Evolutionary conservation across 129 eudicot genomes (phyloP), one percentile per base, ranked within the genome.

Genomic region (Solidago caesia): DNA sequence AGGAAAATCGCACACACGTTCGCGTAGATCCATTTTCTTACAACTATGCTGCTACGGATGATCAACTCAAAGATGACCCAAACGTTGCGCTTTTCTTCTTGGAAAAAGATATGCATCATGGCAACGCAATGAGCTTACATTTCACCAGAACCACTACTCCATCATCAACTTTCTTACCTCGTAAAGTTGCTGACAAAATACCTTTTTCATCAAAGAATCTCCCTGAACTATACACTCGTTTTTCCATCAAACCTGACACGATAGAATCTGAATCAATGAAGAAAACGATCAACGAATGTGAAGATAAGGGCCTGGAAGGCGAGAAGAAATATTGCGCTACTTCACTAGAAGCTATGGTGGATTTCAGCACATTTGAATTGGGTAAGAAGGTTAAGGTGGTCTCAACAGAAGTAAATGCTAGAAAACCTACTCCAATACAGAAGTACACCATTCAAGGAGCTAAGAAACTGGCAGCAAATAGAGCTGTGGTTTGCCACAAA

Each of bases 271-370:
- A 85, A 25, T 53, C 52, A 14, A 75, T 90, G 47, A 77, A 73
- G 81, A 64, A 79, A 16, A 84, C 91, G 1, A 82, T 90, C 44
- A 60, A 29, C 1, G 87, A 81, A 6, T 90, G 96, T 47, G 93
- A 87, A 79, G 87, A 82, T 57, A 68, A 73, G 6, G 72, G 75
- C 11, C 67, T 81, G 44, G 70, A 79, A 59, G 92, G 93, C 7
- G 96, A 83, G 61, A 85, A 85, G 78, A 83, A 81, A 64, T 64
- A 48, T 39, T 89, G 96, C 29, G 92, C 89, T 3, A 87, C 96
- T 62, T 87, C 92, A 12, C 58, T 89, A 61, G 96, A 89, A 70
- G 79, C 88, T 55, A 87, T 89, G 90, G 77, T 89, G 3, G 96
- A 89, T 79, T 89, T 77, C 70, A 74, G 68, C 52, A 77, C 74